These are phyloP conservation scores for Spencermartinsiella ligniputridi DNA, from an alignment of 1,139 yeast species.

Conservation along the genomic window DNA sequence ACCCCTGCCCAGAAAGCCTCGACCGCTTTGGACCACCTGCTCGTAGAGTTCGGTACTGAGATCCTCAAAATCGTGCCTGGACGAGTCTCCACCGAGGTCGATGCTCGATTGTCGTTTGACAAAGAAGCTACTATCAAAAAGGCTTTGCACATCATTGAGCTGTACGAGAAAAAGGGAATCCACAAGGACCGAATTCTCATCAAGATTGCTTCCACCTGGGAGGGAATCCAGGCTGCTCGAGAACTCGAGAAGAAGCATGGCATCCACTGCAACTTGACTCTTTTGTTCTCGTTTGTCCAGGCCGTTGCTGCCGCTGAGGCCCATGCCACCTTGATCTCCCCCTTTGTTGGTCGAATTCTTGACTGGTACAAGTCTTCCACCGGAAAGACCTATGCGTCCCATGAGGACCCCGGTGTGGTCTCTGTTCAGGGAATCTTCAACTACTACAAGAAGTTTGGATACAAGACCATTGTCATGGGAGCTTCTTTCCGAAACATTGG, in stretches of 20 bases:
- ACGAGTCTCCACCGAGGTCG: slow-evolving; percentile 98
- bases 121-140: slow-evolving; percentile 87
- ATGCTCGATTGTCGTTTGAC: slow-evolving; percentile 94
- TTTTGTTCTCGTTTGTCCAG: slow-evolving; percentile 90
- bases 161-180: slow-evolving; percentile 82
- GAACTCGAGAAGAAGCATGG: slow-evolving; percentile 88
- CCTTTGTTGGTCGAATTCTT: slow-evolving; percentile 98
- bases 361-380: slow-evolving; percentile 98
- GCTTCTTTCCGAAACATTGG: slow-evolving; percentile 98
- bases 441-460: slow-evolving; percentile 96
- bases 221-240: slow-evolving; percentile 98
- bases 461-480: slow-evolving; percentile 99
- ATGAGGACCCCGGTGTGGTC: slow-evolving; percentile 93
- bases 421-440: slow-evolving; percentile 87
- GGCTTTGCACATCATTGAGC: slow-evolving; percentile 81
- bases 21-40: slow-evolving; percentile 82
- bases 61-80: slow-evolving; percentile 96
- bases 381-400: slow-evolving; percentile 74
- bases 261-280: slow-evolving; percentile 92
- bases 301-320: slow-evolving; percentile 99
- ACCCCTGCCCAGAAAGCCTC: slow-evolving; percentile 60
- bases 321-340: slow-evolving; percentile 89
- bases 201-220: slow-evolving; percentile 98
- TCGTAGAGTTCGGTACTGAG: slow-evolving; percentile 94
- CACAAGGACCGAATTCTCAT: slow-evolving; percentile 85